Conservation (phyloP, 257 asterid species). For the Cruciata laevipes region DNA sequence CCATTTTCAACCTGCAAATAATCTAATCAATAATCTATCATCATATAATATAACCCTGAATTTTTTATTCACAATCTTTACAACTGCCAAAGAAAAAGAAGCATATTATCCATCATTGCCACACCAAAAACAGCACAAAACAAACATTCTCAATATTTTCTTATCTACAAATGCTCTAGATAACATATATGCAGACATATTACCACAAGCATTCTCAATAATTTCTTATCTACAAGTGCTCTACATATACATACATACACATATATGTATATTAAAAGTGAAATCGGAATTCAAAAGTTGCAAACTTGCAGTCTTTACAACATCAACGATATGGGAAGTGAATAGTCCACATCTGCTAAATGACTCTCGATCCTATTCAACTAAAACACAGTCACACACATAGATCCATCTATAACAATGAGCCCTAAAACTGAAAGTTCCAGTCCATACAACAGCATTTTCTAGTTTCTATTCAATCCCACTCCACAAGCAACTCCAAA, state of each 20-base stretch:
- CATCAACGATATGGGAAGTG: neutral
- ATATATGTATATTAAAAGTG: neutral
- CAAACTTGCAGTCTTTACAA: neutral
- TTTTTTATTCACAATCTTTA: neutral
- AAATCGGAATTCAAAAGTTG: neutral
- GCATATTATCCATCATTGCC: neutral
- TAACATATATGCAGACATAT: too few species aligned
- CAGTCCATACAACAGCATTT: neutral
- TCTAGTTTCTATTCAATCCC: neutral
- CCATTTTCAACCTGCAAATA: conserved; percentile 86
- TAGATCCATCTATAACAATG: neutral
- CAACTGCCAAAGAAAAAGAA: neutral
- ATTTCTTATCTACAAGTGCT: too few species aligned
- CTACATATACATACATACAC: too few species aligned
- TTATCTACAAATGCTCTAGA: neutral
- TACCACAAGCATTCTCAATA: too few species aligned
- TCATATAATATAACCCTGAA: neutral
- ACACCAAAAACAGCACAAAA: neutral
- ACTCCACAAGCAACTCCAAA: neutral
- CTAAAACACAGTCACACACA: neutral
- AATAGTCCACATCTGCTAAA: neutral
- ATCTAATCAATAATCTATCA: conserved; percentile 10
- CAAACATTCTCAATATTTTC: neutral
- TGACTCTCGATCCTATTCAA: neutral
- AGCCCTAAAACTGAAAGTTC: too few species aligned